phyloP scores from a whole-genome alignment of 306 rosid genomes.

The Ammopiptanthus mongolicus region DNA sequence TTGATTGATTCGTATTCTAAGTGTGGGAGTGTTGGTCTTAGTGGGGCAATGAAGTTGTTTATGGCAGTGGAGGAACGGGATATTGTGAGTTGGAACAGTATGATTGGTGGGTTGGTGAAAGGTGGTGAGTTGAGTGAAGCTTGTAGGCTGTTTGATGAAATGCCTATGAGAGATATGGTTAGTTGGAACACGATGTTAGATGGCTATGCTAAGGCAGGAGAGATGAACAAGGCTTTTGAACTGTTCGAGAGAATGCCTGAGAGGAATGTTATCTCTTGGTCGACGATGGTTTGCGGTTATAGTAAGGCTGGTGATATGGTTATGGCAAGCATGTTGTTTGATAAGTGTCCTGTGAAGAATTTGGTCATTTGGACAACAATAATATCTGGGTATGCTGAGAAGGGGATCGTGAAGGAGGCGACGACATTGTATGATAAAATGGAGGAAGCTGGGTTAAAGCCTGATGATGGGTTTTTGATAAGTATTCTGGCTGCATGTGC shows the following conservation, averaged over 20 bases:
- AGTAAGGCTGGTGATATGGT: conserved; percentile 61
- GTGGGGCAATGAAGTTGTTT: conserved; percentile 49
- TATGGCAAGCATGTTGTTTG: conserved; percentile 75
- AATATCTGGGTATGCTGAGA: conserved; percentile 79
- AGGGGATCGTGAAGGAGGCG: conserved; percentile 57
- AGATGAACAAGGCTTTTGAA: conserved; percentile 55
- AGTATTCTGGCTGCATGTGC: conserved; percentile 74
- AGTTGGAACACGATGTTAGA: conserved; percentile 89
- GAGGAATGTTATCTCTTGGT: conserved; percentile 78
- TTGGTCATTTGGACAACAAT: conserved; percentile 76
- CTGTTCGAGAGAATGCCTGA: conserved; percentile 66
- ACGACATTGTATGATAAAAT: conserved; percentile 47
- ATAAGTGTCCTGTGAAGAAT: conserved; percentile 61
- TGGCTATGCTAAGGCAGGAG: conserved; percentile 56
- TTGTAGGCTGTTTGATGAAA: conserved; percentile 57
- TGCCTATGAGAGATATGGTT: conserved; percentile 66
- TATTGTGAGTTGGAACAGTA: conserved; percentile 62
- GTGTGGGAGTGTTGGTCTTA: conserved; percentile 55
- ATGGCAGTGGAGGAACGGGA: conserved; percentile 48
- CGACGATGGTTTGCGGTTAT: conserved; percentile 65
- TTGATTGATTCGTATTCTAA: conserved; percentile 53
- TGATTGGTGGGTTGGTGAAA: conserved; percentile 57
- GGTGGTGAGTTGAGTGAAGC: conserved; percentile 45
- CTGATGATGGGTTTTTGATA: conserved; percentile 52
- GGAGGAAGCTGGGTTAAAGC: conserved; percentile 59